phyloP scores from a whole-genome alignment of 225 moss, liverwort and hornwort species.

The Takakia lepidozioides region DNA sequence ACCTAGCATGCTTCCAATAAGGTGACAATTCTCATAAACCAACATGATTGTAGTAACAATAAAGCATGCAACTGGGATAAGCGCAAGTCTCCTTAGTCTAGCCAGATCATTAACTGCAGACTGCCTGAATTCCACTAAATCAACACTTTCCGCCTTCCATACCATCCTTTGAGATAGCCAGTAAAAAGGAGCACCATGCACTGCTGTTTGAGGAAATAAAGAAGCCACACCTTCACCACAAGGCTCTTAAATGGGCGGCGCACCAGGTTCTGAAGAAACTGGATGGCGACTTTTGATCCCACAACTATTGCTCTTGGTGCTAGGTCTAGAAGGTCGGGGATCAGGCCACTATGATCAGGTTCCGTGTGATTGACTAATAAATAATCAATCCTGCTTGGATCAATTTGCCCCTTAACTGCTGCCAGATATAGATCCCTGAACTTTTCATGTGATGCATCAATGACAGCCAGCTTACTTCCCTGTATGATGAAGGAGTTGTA shows the following conservation, averaged over 20 bases:
- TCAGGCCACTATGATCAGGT: slow-evolving; percentile 90
- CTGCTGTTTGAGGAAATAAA: not conserved
- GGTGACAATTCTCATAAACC: not conserved
- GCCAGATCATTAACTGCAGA: too few species aligned
- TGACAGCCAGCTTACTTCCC: slow-evolving; percentile 62
- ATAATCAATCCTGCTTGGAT: slow-evolving; percentile 63
- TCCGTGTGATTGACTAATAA: slow-evolving; percentile 86
- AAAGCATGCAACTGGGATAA: too few species aligned
- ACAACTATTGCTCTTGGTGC: slow-evolving; percentile 82
- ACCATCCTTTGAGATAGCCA: too few species aligned
- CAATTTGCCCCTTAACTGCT: slow-evolving; percentile 61
- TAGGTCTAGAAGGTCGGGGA: slow-evolving; percentile 73
- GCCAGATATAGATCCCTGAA: slow-evolving; percentile 68
- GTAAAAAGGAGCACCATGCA: too few species aligned
- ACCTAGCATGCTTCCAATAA: not conserved
- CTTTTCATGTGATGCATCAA: slow-evolving; percentile 92
- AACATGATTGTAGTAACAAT: too few species aligned
- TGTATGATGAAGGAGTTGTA: slow-evolving; percentile 80
- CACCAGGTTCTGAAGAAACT: slow-evolving; percentile 59
- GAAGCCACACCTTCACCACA: slow-evolving; percentile 53
- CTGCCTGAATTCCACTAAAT: too few species aligned
- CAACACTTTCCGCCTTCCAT: too few species aligned
- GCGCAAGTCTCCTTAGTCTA: too few species aligned
- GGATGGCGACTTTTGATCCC: slow-evolving; percentile 77
- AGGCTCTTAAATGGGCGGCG: slow-evolving; percentile 67